Conservation (phyloP, 1,284 basidiomycete species). For the Tilletia caries region DNA sequence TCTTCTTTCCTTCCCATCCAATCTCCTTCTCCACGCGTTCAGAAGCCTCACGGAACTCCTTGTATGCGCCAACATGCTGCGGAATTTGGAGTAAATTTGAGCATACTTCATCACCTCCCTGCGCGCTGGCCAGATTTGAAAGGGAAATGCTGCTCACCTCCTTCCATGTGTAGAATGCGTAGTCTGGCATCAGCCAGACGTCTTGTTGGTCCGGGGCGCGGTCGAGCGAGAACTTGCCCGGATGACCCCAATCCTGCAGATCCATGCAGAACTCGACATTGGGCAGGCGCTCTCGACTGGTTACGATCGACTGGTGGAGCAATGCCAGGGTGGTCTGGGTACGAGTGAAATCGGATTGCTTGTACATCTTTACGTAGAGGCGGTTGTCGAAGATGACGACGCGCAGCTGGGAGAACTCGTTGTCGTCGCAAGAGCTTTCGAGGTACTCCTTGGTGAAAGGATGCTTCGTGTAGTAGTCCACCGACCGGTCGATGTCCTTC, state of each 20-base stretch:
- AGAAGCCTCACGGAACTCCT: conserved; percentile 34
- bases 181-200: conserved; percentile 52
- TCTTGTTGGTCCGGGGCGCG: conserved; percentile 36
- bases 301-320: conserved; percentile 35
- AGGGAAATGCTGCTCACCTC: not conserved
- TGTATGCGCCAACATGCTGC: conserved; percentile 29
- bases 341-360: conserved; percentile 37
- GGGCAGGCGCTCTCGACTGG: conserved; percentile 39
- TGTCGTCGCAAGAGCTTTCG: conserved; percentile 42
- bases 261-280: conserved; percentile 50
- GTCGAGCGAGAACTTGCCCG: conserved; percentile 46
- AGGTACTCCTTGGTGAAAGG: conserved; percentile 34
- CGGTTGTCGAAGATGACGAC: conserved; percentile 48
- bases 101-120: no score
- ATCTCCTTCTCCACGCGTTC: conserved; percentile 28
- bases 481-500: conserved; percentile 43
- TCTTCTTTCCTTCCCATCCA: conserved; percentile 34
- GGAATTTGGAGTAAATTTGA: no score
- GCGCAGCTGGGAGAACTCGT: conserved; percentile 41
- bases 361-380: conserved; percentile 41
- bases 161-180: conserved; percentile 45
- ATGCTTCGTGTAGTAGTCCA: conserved; percentile 27
- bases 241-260: conserved; percentile 44
- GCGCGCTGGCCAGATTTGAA: no score
- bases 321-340: conserved; percentile 37